phyloP scores from a whole-genome alignment of 768 basidiomycete species.

The Amanita thiersii region DNA sequence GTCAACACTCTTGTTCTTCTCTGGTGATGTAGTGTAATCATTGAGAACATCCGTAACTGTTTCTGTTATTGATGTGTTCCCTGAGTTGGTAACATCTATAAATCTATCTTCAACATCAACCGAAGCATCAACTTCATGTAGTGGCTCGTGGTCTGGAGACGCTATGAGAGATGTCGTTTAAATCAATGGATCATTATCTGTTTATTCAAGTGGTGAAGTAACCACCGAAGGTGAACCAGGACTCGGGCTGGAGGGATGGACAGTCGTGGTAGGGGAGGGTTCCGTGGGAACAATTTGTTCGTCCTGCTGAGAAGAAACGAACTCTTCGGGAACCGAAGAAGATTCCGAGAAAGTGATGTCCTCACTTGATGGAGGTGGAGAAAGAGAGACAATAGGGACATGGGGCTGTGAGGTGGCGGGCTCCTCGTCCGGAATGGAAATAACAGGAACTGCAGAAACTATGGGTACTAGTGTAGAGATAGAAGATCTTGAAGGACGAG shows the following conservation, averaged over 20 bases:
- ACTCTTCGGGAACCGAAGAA: too few species aligned
- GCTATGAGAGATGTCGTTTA: background rate
- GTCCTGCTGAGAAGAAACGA: too few species aligned
- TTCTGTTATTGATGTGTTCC: background rate
- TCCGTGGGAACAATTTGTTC: too few species aligned
- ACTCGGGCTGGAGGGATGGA: too few species aligned
- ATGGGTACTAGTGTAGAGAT: constrained; percentile 1
- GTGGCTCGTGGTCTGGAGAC: too few species aligned
- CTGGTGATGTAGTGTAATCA: constrained; percentile 10
- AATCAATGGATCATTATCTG: background rate
- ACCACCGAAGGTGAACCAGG: too few species aligned
- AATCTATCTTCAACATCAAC: constrained; percentile 6
- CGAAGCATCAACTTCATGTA: background rate
- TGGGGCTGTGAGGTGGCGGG: background rate
- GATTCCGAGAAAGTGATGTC: background rate
- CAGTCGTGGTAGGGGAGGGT: background rate
- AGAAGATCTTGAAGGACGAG: constrained; percentile 2
- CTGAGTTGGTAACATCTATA: background rate
- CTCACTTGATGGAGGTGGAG: constrained; percentile 1
- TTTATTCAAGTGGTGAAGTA: too few species aligned
- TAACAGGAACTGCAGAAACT: background rate
- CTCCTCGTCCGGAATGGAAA: background rate
- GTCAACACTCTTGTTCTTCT: background rate
- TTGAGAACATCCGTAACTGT: constrained; percentile 13
- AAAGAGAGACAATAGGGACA: constrained; percentile 7